Percentiles rank a stretch among this genome's conserved stretches.
Conservation (phyloP, 2,329 filamentous ascomycete genomes). For the Sporothrix pseudoabietina region DNA sequence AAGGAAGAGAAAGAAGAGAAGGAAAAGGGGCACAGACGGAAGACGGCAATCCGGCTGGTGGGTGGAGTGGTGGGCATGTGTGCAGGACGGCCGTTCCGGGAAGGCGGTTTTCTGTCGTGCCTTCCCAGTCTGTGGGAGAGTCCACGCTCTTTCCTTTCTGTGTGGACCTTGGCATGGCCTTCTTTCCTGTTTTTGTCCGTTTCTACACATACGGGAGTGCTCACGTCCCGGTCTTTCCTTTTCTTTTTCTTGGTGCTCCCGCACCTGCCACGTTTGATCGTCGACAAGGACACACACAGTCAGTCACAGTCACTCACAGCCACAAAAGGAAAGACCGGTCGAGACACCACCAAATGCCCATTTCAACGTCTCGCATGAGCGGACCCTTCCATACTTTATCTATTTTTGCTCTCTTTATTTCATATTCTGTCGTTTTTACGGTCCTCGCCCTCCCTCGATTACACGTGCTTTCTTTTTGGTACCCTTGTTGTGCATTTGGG, state of each 20-base stretch:
- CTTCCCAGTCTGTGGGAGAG: not conserved
- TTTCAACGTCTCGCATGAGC: conserved; percentile 8
- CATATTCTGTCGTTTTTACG: not conserved
- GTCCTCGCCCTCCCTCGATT: not conserved
- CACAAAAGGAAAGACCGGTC: not conserved
- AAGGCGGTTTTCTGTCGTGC: not conserved
- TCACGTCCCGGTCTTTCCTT: not conserved
- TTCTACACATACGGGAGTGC: not conserved
- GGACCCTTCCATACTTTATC: not conserved
- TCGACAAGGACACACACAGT: not conserved
- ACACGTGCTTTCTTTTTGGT: not conserved
- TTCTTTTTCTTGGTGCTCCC: not conserved
- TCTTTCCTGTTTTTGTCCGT: not conserved
- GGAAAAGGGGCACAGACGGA: not conserved
- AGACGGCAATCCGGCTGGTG: conserved; percentile 14
- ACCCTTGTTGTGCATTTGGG: not conserved
- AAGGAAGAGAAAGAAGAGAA: not conserved
- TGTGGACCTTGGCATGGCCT: not conserved
- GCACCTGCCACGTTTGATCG: conserved; percentile 24
- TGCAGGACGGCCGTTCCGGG: not conserved
- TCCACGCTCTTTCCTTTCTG: not conserved
- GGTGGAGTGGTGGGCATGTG: not conserved
- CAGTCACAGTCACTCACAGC: not conserved
- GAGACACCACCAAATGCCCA: not conserved
- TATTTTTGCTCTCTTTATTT: not conserved